These are phyloP conservation scores for Chaetomidium leptoderma DNA, from an alignment of 495 filamentous ascomycete species.

Conservation along the genomic window DNA sequence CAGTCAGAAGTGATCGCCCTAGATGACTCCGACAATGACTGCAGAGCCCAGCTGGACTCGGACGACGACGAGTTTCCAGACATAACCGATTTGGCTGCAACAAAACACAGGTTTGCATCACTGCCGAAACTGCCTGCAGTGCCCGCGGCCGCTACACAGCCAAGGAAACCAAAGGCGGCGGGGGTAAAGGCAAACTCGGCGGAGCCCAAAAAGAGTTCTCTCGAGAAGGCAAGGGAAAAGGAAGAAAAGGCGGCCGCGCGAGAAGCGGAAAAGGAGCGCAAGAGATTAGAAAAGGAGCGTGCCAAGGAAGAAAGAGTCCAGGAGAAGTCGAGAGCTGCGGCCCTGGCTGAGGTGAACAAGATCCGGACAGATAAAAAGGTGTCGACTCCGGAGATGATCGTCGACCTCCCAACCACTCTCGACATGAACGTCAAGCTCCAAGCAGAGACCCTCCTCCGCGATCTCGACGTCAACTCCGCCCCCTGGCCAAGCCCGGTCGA, in stretches of 20 bases:
- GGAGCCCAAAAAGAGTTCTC: slow-evolving; percentile 29
- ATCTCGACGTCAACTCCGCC: slow-evolving; percentile 38
- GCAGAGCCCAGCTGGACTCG: slow-evolving; percentile 1
- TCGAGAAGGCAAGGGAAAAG: slow-evolving; percentile 35
- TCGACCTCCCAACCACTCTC: slow-evolving; percentile 62
- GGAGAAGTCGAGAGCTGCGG: slow-evolving; percentile 63
- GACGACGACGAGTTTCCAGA: slow-evolving; percentile 43
- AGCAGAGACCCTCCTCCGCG: slow-evolving; percentile 51
- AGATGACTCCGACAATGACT: slow-evolving; percentile 22
- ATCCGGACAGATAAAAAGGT: slow-evolving; percentile 71
- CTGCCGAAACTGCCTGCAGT: not conserved
- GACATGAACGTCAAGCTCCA: slow-evolving; percentile 52
- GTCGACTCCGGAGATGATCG: slow-evolving; percentile 77
- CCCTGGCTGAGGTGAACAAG: slow-evolving; percentile 72
- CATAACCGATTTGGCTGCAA: slow-evolving; percentile 30
- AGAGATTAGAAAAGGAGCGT: slow-evolving; percentile 49
- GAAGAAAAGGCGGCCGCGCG: slow-evolving; percentile 38
- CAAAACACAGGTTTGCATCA: slow-evolving; percentile 18
- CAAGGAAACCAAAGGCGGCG: slow-evolving; percentile 6
- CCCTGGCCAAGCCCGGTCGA: slow-evolving; percentile 47
- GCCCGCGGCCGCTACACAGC: not conserved
- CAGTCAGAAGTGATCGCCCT: slow-evolving; percentile 24
- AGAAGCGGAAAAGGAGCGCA: slow-evolving; percentile 53
- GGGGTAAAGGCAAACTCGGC: slow-evolving; percentile 11
- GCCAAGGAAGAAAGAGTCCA: slow-evolving; percentile 55